Conservation (phyloP, 2,329 filamentous ascomycete species). For the Fonsecaea nubica region DNA sequence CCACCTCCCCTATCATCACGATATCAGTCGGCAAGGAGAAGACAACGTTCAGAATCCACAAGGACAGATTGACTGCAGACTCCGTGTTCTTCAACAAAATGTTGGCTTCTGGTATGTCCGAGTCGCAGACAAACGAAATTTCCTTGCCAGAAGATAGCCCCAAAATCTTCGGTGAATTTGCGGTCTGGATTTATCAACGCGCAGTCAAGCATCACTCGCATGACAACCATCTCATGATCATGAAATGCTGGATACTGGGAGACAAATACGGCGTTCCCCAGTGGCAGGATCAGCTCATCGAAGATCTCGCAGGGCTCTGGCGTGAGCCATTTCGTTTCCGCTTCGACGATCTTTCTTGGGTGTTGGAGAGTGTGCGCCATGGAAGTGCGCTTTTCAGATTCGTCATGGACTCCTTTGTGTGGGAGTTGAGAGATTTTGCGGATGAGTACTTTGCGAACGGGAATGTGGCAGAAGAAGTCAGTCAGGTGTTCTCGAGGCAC, state of each 20-base stretch:
- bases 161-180: not conserved
- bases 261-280: not conserved
- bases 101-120: not conserved
- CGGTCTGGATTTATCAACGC: not conserved
- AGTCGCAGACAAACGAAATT: conserved; percentile 2
- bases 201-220: not conserved
- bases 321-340: not conserved
- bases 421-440: not conserved
- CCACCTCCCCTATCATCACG: not conserved
- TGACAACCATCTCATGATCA: not conserved
- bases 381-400: not conserved
- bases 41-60: not conserved
- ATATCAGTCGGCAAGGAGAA: conserved; percentile 4
- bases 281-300: not conserved
- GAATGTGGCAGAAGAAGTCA: not conserved
- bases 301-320: not conserved
- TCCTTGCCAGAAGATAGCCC: not conserved
- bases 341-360: not conserved
- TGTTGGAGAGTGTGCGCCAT: not conserved
- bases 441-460: not conserved
- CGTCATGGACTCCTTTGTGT: not conserved
- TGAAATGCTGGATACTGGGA: not conserved
- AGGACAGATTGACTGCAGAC: not conserved
- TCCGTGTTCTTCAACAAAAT: not conserved
- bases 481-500: not conserved